Base-by-base conservation (phyloP, 176 grass and related monocot species). In the Rhynchospora pubera region DNA sequence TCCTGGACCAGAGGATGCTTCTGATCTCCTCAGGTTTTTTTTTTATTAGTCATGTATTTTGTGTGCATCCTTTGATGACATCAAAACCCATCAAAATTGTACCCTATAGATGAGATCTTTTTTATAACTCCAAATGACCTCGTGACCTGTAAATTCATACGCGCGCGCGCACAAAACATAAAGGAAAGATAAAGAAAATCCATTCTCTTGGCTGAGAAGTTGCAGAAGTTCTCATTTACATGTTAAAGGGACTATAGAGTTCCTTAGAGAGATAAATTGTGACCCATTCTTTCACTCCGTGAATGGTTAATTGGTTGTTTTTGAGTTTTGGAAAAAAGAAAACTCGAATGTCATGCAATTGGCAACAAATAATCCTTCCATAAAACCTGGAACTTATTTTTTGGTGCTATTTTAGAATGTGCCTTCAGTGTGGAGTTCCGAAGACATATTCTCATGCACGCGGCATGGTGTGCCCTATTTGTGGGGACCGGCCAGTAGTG, bases 1-100 rank as follows among this genome's bases (percentile, higher is more conserved):
- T 88, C 96, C 90, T 53, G 90, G 93, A 10, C 89, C 89, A 34
- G 89, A 95, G 86, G 96, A 99, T 83, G 96, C 92, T 84, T 87
- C 91, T 6, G 90, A 95, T 56, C 91, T 99, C 84, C 82, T 99
- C 42, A 99, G 96, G 96, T n/a, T n/a, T 99, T 91, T 58, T 56
- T 22, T 1, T 80, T 83, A 61, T 32, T 55, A 2, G 1, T 3
- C 2, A 61, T 23, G 56, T 58, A 58, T 19, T 15, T 6, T 7
- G 2, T 58, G 5, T 19, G 6, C 24, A 23, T 48, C 1, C 21
- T 53, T 55, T 0, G 1, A 52, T 30, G 2, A 61, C n/a, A 7
- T 55, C 23, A 18, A 32, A 76, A 66, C 24, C 5, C 15, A 7
- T 52, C 32, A 13, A 45, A 50, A 39, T 39, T 16, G 57, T 6